These are phyloP conservation scores for Berberis thunbergii DNA, from an alignment of 164 flowering plant species.

Conservation along the genomic window DNA sequence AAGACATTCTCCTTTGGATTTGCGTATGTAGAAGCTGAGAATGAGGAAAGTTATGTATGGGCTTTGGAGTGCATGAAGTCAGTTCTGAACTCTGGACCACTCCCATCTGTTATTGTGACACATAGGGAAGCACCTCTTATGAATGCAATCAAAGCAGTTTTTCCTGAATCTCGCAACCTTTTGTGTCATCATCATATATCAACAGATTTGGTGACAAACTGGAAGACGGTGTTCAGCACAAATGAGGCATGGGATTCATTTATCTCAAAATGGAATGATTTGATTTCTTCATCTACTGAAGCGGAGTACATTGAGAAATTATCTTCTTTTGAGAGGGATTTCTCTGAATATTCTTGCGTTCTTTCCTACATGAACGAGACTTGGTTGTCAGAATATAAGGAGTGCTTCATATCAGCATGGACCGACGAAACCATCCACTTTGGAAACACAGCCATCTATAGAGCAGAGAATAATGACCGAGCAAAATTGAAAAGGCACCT, in stretches of 20 bases:
- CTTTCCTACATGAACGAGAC: neutral
- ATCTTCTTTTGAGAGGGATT: neutral
- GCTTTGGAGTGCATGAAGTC: neutral
- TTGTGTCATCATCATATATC: conserved; percentile 5
- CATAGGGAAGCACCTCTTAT: neutral
- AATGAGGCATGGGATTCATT: neutral
- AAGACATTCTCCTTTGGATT: conserved; percentile 1
- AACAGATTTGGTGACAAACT: neutral
- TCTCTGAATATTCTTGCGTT: neutral
- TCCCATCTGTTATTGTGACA: neutral
- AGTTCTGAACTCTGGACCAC: neutral
- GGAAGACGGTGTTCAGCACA: neutral
- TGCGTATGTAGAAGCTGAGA: neutral
- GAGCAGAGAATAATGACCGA: neutral
- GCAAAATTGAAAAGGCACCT: neutral
- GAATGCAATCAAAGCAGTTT: neutral
- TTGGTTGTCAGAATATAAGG: conserved; percentile 1
- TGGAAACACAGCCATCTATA: neutral
- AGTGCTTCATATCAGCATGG: conserved; percentile 4
- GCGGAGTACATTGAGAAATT: neutral
- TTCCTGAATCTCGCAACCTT: neutral
- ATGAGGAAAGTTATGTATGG: neutral
- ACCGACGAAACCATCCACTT: conserved; percentile 1
- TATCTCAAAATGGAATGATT: neutral
- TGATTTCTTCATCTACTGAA: neutral